A percentile compares a stretch with the other conserved stretches of the same genome.
Evolutionary conservation across 331 rosid species (phyloP).

Genomic region (Malus hybrid): DNA sequence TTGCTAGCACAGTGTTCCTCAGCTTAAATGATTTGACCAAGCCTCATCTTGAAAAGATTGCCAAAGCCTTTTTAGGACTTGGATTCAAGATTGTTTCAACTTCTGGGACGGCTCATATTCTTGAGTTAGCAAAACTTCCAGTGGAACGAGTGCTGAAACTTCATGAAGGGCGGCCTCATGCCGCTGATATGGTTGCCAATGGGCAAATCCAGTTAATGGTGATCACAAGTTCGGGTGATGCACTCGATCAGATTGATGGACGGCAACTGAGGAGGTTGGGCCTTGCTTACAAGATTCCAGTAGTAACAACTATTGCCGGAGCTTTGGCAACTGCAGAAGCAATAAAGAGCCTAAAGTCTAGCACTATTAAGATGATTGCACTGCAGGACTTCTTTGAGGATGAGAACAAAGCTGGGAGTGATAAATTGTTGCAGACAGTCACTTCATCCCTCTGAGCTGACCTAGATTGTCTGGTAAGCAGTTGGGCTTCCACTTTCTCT

Average conservation of each 20-base stretch:
- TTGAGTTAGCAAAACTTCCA: conserved; percentile 49
- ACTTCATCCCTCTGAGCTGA: conserved; percentile 11
- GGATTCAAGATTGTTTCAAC: conserved; percentile 85
- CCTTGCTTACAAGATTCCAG: conserved; percentile 85
- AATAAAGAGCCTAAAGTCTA: conserved; percentile 68
- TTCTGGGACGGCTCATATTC: conserved; percentile 76
- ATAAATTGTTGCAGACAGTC: conserved; percentile 20
- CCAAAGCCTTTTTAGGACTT: conserved; percentile 50
- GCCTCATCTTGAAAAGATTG: conserved; percentile 79
- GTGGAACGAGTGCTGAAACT: conserved; percentile 76
- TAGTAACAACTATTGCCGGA: conserved; percentile 86
- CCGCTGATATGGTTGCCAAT: conserved; percentile 91
- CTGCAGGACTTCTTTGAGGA: conserved; percentile 70
- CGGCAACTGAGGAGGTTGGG: conserved; percentile 77
- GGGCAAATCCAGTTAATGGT: conserved; percentile 95
- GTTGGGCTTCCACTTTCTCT: not conserved
- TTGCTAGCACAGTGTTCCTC: conserved; percentile 79
- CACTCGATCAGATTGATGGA: conserved; percentile 91
- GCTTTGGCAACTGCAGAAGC: conserved; percentile 94
- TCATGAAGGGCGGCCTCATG: conserved; percentile 96
- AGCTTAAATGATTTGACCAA: conserved; percentile 87
- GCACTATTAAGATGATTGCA: conserved; percentile 65
- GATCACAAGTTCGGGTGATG: conserved; percentile 89
- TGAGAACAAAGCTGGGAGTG: conserved; percentile 12
- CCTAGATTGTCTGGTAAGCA: conserved; percentile 27